These are phyloP conservation scores for Pythium aquatile DNA, from an alignment of 352 stramenopile species.

Conservation along the genomic window DNA sequence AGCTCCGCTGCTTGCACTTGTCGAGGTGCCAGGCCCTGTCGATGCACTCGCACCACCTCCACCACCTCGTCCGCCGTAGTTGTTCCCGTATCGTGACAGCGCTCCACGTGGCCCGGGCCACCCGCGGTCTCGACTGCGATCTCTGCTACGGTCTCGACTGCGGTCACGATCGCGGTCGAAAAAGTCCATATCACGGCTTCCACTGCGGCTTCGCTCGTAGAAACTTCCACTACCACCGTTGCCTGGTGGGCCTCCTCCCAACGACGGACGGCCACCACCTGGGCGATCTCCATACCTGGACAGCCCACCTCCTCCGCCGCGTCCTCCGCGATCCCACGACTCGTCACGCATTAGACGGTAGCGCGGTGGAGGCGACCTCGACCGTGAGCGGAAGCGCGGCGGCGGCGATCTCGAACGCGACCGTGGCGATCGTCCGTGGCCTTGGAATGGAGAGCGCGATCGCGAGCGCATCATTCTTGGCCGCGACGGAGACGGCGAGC, in stretches of 20 bases:
- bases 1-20: not conserved
- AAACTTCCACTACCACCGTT: conserved; percentile 32
- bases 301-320: conserved; percentile 15
- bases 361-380: conserved; percentile 49
- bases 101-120: conserved; percentile 4
- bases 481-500: conserved; percentile 36
- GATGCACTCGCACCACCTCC: conserved; percentile 3
- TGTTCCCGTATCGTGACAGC: conserved; percentile 25
- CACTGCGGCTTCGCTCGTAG: conserved; percentile 23
- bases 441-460: conserved; percentile 39
- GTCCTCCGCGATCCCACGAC: conserved; percentile 23
- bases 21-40: conserved; percentile 1
- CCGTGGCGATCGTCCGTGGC: conserved; percentile 24
- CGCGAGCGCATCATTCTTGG: conserved; percentile 29
- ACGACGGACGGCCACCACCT: conserved; percentile 24
- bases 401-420: conserved; percentile 49
- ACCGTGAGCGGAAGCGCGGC: conserved; percentile 40
- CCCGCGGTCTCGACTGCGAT: conserved; percentile 17
- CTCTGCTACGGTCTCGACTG: conserved; percentile 17
- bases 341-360: conserved; percentile 45
- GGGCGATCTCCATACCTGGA: conserved; percentile 30
- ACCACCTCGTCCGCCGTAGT: conserved; percentile 19
- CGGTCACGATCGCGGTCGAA: conserved; percentile 27
- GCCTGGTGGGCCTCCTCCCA: conserved; percentile 23
- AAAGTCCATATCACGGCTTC: conserved; percentile 23